Conservation (phyloP, 371 early-diverging fungal genomes). For the Ordospora colligata region DNA sequence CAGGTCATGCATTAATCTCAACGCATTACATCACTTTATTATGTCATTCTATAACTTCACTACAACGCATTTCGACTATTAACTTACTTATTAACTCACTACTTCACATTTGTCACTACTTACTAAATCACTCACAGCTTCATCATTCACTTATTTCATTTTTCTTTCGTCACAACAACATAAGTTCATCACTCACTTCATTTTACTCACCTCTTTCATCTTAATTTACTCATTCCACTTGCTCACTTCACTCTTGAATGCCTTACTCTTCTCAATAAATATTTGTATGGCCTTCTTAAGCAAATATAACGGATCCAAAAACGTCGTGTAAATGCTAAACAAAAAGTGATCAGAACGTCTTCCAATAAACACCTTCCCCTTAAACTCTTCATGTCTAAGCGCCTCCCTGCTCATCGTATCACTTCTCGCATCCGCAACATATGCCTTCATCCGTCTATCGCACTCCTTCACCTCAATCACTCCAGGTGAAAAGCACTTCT, state of each 20-base stretch:
- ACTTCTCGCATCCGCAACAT: constrained; percentile 77
- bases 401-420: constrained; percentile 89
- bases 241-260: constrained; percentile 27
- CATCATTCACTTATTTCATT: no score
- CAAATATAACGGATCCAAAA: constrained; percentile 44
- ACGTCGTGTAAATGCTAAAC: constrained; percentile 60
- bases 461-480: constrained; percentile 71
- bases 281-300: constrained; percentile 38
- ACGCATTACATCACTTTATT: not conserved
- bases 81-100: no score
- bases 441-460: constrained; percentile 65
- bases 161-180: not conserved
- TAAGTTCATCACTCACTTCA: no score
- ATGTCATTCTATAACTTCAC: no score
- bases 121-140: no score
- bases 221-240: not conserved
- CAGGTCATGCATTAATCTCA: not conserved
- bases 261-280: constrained; percentile 24
- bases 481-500: constrained; percentile 76
- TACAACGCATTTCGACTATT: no score
- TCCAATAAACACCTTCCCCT: constrained; percentile 74
- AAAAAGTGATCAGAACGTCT: constrained; percentile 86
- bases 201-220: not conserved
- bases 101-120: no score
- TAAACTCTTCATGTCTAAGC: constrained; percentile 79